These are phyloP conservation scores for Aureoboletus auriporus DNA, from an alignment of 768 basidiomycete species.

Conservation along the genomic window DNA sequence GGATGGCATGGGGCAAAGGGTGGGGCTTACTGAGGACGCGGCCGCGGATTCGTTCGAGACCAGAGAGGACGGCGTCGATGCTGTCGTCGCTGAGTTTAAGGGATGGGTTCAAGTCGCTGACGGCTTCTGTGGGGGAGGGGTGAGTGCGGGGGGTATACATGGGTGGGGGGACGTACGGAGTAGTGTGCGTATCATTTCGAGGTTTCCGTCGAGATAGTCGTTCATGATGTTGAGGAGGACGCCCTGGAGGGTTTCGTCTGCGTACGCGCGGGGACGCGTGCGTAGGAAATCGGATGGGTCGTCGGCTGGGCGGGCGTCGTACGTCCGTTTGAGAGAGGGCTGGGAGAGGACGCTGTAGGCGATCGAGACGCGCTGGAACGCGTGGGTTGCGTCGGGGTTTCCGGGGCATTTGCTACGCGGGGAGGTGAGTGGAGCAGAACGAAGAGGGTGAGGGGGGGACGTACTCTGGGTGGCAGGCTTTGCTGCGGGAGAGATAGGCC, in stretches of 20 bases:
- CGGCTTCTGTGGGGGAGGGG: slow-evolving; percentile 46
- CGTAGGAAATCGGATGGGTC: slow-evolving; percentile 48
- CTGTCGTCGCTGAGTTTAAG: slow-evolving; percentile 75
- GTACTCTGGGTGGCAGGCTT: slow-evolving; percentile 83
- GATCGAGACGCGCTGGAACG: slow-evolving; percentile 83
- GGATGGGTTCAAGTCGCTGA: slow-evolving; percentile 78
- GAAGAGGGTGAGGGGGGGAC: slow-evolving; percentile 32
- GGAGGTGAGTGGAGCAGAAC: background rate
- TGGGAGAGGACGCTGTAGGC: slow-evolving; percentile 80
- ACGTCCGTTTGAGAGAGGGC: slow-evolving; percentile 61
- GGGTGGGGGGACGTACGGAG: slow-evolving; percentile 48
- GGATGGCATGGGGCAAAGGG: background rate
- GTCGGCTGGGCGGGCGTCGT: slow-evolving; percentile 55
- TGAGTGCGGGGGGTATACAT: slow-evolving; percentile 20
- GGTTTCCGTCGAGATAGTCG: slow-evolving; percentile 82
- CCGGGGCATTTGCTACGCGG: slow-evolving; percentile 67
- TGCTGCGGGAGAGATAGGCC: slow-evolving; percentile 73
- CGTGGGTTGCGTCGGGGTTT: slow-evolving; percentile 71
- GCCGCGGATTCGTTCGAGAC: slow-evolving; percentile 67
- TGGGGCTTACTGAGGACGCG: slow-evolving; percentile 57
- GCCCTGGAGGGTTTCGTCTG: slow-evolving; percentile 76
- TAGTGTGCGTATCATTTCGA: slow-evolving; percentile 77
- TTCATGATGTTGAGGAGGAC: slow-evolving; percentile 73
- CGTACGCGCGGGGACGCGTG: slow-evolving; percentile 48
- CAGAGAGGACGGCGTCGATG: slow-evolving; percentile 68